Evolutionary conservation across 371 early-diverging fungal species (phyloP).

Genomic region (Rhizopus sp.): DNA sequence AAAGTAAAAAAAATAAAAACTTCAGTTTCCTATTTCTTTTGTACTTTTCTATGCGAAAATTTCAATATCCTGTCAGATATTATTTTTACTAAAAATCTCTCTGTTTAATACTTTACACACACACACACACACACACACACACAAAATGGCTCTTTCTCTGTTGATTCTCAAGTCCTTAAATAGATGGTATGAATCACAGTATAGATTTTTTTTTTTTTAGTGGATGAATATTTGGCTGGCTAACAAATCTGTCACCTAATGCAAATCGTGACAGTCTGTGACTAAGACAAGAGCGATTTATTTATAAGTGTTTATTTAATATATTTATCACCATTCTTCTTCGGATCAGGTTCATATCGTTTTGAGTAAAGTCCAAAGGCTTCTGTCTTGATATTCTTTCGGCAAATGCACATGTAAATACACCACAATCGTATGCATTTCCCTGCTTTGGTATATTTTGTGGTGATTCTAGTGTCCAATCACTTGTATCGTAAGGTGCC

Average conservation of each 20-base stretch:
- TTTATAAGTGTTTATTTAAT: constrained; percentile 25
- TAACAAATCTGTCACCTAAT: too few species aligned
- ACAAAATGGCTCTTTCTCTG: too few species aligned
- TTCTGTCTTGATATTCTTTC: constrained; percentile 66
- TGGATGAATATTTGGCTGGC: neutral
- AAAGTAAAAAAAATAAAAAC: constrained; percentile 1
- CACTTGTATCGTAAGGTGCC: constrained; percentile 55
- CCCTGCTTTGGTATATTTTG: constrained; percentile 83
- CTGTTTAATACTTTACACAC: too few species aligned
- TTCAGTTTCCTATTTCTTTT: neutral
- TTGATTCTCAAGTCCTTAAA: too few species aligned
- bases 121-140: too few species aligned
- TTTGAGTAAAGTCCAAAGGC: constrained; percentile 74
- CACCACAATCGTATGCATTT: constrained; percentile 98
- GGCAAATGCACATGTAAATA: constrained; percentile 92
- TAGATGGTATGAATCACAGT: too few species aligned
- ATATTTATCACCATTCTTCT: constrained; percentile 79
- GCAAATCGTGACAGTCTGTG: too few species aligned
- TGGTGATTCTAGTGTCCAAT: constrained; percentile 70
- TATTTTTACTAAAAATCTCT: too few species aligned
- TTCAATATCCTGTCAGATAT: too few species aligned
- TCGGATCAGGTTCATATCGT: constrained; percentile 72
- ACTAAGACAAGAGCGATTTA: too few species aligned
- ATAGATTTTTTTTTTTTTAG: too few species aligned
- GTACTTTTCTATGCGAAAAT: too few species aligned